A percentile compares a stretch with the other conserved stretches of the same genome.
phyloP scores from a whole-genome alignment of 345 rosid genomes.

The Brassica juncea region DNA sequence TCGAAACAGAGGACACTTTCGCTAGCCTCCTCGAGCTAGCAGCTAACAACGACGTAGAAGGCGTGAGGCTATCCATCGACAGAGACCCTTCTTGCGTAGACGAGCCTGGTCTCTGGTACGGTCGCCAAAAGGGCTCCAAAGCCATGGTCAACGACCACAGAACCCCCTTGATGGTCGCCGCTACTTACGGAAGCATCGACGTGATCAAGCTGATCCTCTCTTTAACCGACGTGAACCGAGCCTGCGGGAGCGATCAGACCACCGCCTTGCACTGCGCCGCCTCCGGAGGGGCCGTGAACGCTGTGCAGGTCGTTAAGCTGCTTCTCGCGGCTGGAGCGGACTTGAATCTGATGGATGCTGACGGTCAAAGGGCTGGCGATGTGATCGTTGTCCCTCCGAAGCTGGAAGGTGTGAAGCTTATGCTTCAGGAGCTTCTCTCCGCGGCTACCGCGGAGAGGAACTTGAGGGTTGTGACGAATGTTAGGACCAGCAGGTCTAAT shows the following conservation, averaged over 20 bases:
- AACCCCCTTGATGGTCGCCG: conserved; percentile 94
- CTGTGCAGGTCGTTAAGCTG: conserved; percentile 69
- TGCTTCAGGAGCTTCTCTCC: conserved; percentile 72
- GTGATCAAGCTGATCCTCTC: conserved; percentile 72
- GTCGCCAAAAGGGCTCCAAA: conserved; percentile 80
- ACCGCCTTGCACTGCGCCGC: conserved; percentile 97
- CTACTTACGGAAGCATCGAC: conserved; percentile 82
- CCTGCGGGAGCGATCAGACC: conserved; percentile 66
- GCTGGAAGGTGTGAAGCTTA: conserved; percentile 51
- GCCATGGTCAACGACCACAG: conserved; percentile 78
- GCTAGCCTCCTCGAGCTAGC: conserved; percentile 94
- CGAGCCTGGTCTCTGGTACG: conserved; percentile 88
- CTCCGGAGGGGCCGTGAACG: conserved; percentile 81
- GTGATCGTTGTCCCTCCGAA: conserved; percentile 81
- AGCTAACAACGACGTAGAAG: conserved; percentile 78
- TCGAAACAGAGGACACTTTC: conserved; percentile 79
- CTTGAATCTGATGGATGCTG: conserved; percentile 57
- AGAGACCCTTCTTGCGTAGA: conserved; percentile 64
- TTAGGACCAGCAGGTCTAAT: conserved; percentile 23
- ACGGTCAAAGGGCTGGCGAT: conserved; percentile 72
- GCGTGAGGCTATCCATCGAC: conserved; percentile 57
- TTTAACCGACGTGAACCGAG: conserved; percentile 62
- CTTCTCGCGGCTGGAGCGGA: conserved; percentile 88
- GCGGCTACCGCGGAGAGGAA: conserved; percentile 46
- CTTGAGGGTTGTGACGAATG: conserved; percentile 52